Base-by-base conservation (phyloP, 1,139 yeast species). In the Saccharomyces hybrid region DNA sequence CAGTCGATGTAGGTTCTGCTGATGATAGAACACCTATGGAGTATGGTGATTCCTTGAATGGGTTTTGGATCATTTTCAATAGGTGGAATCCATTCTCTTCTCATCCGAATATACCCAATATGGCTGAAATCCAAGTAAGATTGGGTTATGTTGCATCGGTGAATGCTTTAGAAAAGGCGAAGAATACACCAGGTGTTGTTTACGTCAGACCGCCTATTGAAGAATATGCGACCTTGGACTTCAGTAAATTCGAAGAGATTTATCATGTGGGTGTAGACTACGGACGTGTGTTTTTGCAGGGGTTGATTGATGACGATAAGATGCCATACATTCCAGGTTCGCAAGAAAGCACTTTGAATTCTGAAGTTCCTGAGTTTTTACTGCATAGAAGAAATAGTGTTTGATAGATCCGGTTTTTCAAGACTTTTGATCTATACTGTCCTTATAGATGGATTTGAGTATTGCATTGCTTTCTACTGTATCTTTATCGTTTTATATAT, bases 1-100 rank as follows among this genome's bases (percentile, higher is more conserved):
- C 99, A 0, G 95, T 91, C n/a, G 99, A 93, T 70, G 99, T 93
- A 47, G 99, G 99, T 0, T 87, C 97, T 2, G 86, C 86, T 9
- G 98, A 93, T 68, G 98, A 91, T 63, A 78, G 93, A 51, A 85
- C 96, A 0, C 95, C 96, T 3, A 84, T 88, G 93, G 76, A 78
- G 50, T 93, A 90, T 68, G 99, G 99, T 3, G 99, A 93, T 68
- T 86, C 97, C 0, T 74, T 93, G 49, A 87, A 95, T 55, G 99
- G 99, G 1, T 75, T 86, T 51, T 90, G 98, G 97, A 97, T 89
- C 6, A 64, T 93, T 11, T 73, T 89, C 57, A 93, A 93, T 70
- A 77, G 96, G 55, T 83, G 95, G 85, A 93, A 93, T 66, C 96
- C 97, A 8, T 91, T 91, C 65, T 88, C 96, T 0, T 77, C 75